A percentile compares a stretch with the other conserved stretches of the same genome.
Evolutionary conservation across 2,329 filamentous ascomycete species (phyloP).

Genomic region (Ceratocystis ficicola): DNA sequence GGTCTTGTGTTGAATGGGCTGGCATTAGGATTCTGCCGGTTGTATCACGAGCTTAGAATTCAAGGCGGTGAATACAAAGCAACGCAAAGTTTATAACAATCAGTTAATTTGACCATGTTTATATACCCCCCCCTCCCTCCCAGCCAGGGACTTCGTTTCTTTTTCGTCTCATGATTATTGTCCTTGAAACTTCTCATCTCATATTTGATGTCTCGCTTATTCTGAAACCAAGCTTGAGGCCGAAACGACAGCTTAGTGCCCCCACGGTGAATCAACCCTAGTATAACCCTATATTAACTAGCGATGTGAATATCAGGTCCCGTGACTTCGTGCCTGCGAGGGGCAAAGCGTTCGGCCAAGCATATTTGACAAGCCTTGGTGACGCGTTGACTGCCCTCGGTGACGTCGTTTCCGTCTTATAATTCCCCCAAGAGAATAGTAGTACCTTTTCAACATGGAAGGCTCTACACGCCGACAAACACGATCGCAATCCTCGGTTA

Average conservation of each 20-base stretch:
- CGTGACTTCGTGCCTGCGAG: conserved; percentile 14
- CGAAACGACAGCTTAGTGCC: not conserved
- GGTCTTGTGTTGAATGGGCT: not conserved
- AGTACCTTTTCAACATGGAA: conserved; percentile 4
- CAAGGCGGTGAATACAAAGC: conserved; percentile 17
- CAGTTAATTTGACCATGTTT: not conserved
- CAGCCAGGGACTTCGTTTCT: not conserved
- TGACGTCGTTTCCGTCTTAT: not conserved
- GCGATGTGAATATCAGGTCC: not conserved
- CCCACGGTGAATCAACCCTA: not conserved
- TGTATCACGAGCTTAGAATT: conserved; percentile 16
- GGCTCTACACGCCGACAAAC: conserved; percentile 9
- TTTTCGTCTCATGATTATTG: conserved; percentile 10
- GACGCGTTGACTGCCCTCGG: not conserved
- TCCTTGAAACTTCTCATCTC: conserved; percentile 10
- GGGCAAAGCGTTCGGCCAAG: not conserved
- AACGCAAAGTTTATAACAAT: not conserved
- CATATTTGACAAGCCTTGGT: not conserved
- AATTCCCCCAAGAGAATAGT: not conserved
- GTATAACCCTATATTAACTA: not conserved
- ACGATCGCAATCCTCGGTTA: conserved; percentile 26
- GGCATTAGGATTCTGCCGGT: conserved; percentile 21
- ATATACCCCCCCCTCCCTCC: not conserved
- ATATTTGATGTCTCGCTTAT: conserved; percentile 12
- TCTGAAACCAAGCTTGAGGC: not conserved